phyloP scores from a whole-genome alignment of 495 filamentous ascomycete species.

The Penicillium coprophilum region DNA sequence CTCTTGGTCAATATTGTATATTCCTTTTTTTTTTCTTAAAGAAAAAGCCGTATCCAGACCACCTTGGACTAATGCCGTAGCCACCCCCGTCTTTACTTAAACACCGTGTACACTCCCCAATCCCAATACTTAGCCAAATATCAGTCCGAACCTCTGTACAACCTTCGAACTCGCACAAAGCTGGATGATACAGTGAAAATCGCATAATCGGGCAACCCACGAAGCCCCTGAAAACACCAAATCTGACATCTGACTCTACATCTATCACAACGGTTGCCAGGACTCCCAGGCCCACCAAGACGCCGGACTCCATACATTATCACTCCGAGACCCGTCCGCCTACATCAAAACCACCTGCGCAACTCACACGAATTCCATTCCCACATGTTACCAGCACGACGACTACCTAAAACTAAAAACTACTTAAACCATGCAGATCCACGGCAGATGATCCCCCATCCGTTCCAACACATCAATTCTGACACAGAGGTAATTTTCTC shows the following conservation, averaged over 20 bases:
- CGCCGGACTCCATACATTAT: slow-evolving; percentile 11
- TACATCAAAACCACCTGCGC: slow-evolving; percentile 7
- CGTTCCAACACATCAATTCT: slow-evolving; percentile 10
- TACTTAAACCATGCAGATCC: slow-evolving; percentile 12
- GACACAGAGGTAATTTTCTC: slow-evolving; percentile 15
- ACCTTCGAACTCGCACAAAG: background rate
- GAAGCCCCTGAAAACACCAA: slow-evolving; percentile 6
- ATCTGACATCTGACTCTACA: slow-evolving; percentile 1
- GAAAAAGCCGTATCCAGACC: background rate
- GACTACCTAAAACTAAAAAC: slow-evolving; percentile 5
- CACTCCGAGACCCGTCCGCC: slow-evolving; percentile 9
- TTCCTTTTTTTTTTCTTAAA: background rate
- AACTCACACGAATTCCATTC: slow-evolving; percentile 6
- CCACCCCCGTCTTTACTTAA: background rate
- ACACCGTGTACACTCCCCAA: background rate
- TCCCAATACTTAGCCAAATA: background rate
- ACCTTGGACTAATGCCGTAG: background rate
- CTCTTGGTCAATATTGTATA: background rate
- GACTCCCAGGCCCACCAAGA: slow-evolving; percentile 7
- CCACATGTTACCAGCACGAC: slow-evolving; percentile 11
- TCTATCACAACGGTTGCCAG: slow-evolving; percentile 15
- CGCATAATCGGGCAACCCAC: slow-evolving; percentile 8
- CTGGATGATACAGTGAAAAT: background rate
- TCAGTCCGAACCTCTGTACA: background rate
- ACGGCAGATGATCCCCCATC: slow-evolving; percentile 3